Base-by-base conservation (phyloP, 2,329 filamentous ascomycete genomes). In the Mariannaea elegans region DNA sequence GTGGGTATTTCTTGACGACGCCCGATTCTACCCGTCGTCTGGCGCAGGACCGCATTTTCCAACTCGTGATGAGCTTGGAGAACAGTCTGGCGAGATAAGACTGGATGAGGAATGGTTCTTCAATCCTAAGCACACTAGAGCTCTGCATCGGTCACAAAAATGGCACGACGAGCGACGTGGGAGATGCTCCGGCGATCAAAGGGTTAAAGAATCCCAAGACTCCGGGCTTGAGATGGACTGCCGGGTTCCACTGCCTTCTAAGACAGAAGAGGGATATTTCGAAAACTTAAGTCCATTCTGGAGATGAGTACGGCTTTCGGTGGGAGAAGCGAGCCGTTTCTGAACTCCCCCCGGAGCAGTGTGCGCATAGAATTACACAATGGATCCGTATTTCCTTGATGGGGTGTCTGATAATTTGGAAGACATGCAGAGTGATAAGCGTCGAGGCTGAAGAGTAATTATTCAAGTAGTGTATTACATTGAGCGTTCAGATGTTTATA, bases 1-100 rank as follows among this genome's bases (percentile, higher is more conserved):
- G 7, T 63, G 56, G 65, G 54, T 21, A 0, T 48, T 67, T 27
- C 58, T 67, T 10, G 56, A 65, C 2, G 23, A 61, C 2, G 10
- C 14, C 2, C 62, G 53, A 7, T 19, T 31, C 5, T 65, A 50
- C 19, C 56, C 41, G 3, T 31, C 34, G 2, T 24, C 19, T 7
- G 9, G 52, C 7, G 0, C 7, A 24, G 10, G 2, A 21, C 31
- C 56, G 18, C 23, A 55, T 18, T 61, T 63, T 16, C 57, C 57
- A 18, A 42, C 9, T 23, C 14, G 6, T 6, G n/a, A 42, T 7
- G 47, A 56, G 41, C 9, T 59, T 36, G 19, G 4, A 21, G 39
- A 42, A 16, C 27, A 47, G 32, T 34, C 2, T n/a, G 39, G 32
- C 12, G 18, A 13, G 6, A 14, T 8, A 18, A 2, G 3, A 18